Base-by-base conservation (phyloP, 2,329 filamentous ascomycete genomes). In the Talaromyces amestolkiae region DNA sequence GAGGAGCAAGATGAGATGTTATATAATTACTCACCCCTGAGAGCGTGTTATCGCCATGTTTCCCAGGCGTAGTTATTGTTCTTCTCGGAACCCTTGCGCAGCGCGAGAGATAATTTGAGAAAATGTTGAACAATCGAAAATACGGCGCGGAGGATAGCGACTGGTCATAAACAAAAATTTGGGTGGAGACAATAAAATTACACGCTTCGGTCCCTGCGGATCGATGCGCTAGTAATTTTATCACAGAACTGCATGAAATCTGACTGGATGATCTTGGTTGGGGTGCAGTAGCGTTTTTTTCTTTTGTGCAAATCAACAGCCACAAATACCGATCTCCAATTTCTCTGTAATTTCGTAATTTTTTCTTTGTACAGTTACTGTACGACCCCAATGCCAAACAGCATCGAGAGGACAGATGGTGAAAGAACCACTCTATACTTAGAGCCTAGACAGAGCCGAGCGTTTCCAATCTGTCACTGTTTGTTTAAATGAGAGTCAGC, bases 31-130 rank as follows among this genome's bases (percentile, higher is more conserved):
- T 74, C 79, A 84, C 82, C 75, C 82, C 69, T 81, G 81, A 69
- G 82, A 84, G 65, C 82, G 81, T 62, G 82, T 84, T 61, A 78
- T 80, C 81, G n/a, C 80, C 62, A 81, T 84, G 62, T 82, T 69
- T 83, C 45, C 11, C 31, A 43, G 53, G 7, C 15, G n/a, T 19
- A 47, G 13, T 53, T 11, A 22, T 53, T 11, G 45, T 22, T 6
- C 31, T 54, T 15, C 49, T 59, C 64, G 64, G 64, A 63, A 63
- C 53, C 64, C 64, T 47, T 59, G 53, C 27, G 53, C 39, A 35
- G 59, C 53, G 59, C 53, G 31, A 54, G 35, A 31, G 35, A 53
- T 24, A 45, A 47, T 22, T 49, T 24, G 45, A 31, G 15, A 33
- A 51, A 43, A 43, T 43, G 22, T 56, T 41, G 10, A n/a, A 31